Evolutionary conservation across 2,329 filamentous ascomycete species (phyloP).

Genomic region (Cryoendolithus antarcticus): DNA sequence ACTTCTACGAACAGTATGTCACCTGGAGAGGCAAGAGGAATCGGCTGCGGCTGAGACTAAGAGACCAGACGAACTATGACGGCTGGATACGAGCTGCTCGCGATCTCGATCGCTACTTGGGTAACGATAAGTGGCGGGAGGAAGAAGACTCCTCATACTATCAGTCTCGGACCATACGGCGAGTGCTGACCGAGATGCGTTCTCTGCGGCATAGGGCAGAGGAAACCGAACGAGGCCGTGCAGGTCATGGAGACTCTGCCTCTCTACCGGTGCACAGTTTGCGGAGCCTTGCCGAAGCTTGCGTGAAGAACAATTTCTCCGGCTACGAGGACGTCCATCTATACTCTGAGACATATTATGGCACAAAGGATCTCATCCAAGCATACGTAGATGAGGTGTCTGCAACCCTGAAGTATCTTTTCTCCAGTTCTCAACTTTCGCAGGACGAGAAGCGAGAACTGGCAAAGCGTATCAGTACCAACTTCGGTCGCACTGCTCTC

Average conservation of each 20-base stretch:
- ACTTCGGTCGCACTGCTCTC: constrained; percentile 83
- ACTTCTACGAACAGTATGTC: constrained; percentile 79
- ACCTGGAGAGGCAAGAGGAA: constrained; percentile 78
- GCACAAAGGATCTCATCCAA: constrained; percentile 90
- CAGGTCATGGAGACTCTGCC: no score
- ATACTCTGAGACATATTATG: constrained; percentile 97
- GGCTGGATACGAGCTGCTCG: constrained; percentile 76
- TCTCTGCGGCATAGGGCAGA: constrained; percentile 44
- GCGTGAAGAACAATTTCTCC: constrained; percentile 95
- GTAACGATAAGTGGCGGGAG: constrained; percentile 69
- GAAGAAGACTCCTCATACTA: constrained; percentile 67
- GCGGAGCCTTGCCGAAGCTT: constrained; percentile 67
- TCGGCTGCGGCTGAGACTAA: constrained; percentile 56
- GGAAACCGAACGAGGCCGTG: constrained; percentile 38
- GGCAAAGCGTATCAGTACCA: constrained; percentile 80
- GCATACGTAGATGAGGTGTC: constrained; percentile 78
- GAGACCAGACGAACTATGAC: constrained; percentile 58
- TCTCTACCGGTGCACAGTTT: constrained; percentile 57
- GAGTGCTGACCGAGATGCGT: constrained; percentile 64
- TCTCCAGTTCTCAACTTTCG: constrained; percentile 53
- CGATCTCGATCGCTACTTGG: constrained; percentile 67
- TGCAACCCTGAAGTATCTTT: constrained; percentile 54
- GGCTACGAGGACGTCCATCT: constrained; percentile 85
- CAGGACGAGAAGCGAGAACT: constrained; percentile 63
- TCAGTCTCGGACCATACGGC: constrained; percentile 69